A percentile compares a stretch with the other conserved stretches of the same genome.
Evolutionary conservation across 129 eudicot genomes (phyloP).

Genomic region (Artemisia annua): DNA sequence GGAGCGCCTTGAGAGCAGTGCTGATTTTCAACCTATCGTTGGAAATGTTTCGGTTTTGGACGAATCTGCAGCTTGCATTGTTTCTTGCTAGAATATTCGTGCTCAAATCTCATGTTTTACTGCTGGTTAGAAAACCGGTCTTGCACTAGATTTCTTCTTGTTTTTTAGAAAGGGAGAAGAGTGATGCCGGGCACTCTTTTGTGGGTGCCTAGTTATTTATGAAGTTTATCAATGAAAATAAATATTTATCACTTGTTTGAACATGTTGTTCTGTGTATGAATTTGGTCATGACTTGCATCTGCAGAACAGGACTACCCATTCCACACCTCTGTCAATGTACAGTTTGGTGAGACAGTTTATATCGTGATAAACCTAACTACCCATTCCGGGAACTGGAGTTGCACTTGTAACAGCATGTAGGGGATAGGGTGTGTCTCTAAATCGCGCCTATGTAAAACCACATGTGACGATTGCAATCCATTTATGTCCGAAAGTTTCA

Average conservation of each 20-base stretch:
- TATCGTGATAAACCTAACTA: no score
- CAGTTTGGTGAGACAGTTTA: no score
- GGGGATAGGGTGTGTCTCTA: no score
- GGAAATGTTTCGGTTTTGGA: slow-evolving; percentile 22
- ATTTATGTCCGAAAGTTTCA: no score
- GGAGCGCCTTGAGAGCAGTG: slow-evolving; percentile 55
- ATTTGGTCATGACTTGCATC: no score
- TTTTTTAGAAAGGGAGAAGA: slow-evolving; percentile 25
- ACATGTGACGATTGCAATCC: no score
- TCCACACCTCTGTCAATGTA: no score
- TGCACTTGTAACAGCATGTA: no score
- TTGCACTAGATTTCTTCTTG: slow-evolving; percentile 26
- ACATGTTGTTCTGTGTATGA: slow-evolving; percentile 16
- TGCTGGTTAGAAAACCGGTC: slow-evolving; percentile 10
- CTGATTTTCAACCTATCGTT: slow-evolving; percentile 32
- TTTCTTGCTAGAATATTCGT: slow-evolving; percentile 38
- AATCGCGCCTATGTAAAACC: no score
- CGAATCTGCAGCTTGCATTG: slow-evolving; percentile 34
- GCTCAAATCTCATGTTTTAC: not conserved
- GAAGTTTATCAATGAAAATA: slow-evolving; percentile 20
- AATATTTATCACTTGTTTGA: slow-evolving; percentile 3
- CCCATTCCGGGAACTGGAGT: no score
- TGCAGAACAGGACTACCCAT: no score
- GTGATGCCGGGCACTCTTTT: slow-evolving; percentile 25
- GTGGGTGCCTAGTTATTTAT: slow-evolving; percentile 20